Conservation (phyloP, 140 eudicot genomes). For the Flaveria floridana region DNA sequence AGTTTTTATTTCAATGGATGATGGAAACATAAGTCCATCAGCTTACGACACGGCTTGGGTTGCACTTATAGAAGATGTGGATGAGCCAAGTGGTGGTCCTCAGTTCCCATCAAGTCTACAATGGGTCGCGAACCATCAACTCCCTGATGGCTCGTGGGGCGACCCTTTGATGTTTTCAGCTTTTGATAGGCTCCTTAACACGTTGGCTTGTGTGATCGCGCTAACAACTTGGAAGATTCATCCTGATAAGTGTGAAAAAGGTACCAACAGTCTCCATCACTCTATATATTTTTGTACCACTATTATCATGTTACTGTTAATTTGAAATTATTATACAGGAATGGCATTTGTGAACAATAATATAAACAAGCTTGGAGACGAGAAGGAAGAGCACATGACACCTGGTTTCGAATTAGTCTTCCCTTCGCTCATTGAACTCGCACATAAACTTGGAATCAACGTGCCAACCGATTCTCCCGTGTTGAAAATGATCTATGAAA, state of each 20-base stretch:
- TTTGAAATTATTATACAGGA: slow-evolving; percentile 8
- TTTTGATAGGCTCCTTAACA: slow-evolving; percentile 24
- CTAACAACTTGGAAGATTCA: slow-evolving; percentile 19
- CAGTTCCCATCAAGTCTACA: slow-evolving; percentile 21
- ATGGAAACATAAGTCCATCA: slow-evolving; percentile 61
- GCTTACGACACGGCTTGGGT: slow-evolving; percentile 92
- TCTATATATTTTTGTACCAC: background rate
- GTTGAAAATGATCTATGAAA: background rate
- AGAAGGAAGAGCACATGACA: slow-evolving; percentile 23
- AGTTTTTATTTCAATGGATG: slow-evolving; percentile 46
- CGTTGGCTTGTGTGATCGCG: slow-evolving; percentile 22
- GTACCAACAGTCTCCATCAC: background rate
- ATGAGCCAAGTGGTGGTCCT: slow-evolving; percentile 16
- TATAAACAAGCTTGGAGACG: slow-evolving; percentile 16
- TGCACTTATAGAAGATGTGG: slow-evolving; percentile 34
- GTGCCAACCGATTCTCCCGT: background rate
- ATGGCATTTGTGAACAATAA: slow-evolving; percentile 6
- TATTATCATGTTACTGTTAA: background rate
- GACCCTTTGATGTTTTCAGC: slow-evolving; percentile 20
- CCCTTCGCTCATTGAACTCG: slow-evolving; percentile 21
- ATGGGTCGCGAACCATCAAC: slow-evolving; percentile 20
- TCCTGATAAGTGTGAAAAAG: slow-evolving; percentile 16
- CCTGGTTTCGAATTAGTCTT: slow-evolving; percentile 12
- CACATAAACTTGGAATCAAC: slow-evolving; percentile 7
- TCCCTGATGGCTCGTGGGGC: slow-evolving; percentile 26